phyloP scores from a whole-genome alignment of 768 basidiomycete genomes.

The Tulasnella sp. region DNA sequence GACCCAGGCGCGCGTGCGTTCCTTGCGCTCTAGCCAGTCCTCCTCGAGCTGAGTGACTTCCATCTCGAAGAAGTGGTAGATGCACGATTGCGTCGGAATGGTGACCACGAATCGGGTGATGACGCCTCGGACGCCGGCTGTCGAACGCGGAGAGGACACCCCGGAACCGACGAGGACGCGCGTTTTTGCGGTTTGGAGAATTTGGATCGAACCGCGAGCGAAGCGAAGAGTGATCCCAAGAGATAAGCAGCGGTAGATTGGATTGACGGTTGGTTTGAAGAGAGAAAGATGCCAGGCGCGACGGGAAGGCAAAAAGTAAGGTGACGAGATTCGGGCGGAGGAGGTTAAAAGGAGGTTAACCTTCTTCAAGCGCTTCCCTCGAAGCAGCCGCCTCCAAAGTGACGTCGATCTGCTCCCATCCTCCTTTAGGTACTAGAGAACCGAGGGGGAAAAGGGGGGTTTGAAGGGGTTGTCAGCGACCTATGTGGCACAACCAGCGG shows the following conservation, averaged over 20 bases:
- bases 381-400: slow-evolving; percentile 77
- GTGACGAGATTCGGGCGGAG: slow-evolving; percentile 12
- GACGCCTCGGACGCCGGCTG: slow-evolving; percentile 80
- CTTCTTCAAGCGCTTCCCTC: slow-evolving; percentile 92
- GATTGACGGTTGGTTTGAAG: slow-evolving; percentile 29
- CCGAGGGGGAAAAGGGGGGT: not conserved
- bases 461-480: not conserved
- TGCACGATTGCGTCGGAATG: slow-evolving; percentile 64
- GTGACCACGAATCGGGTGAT: slow-evolving; percentile 80
- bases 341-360: slow-evolving; percentile 43
- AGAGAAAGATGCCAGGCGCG: not conserved
- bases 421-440: slow-evolving; percentile 75
- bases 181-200: not conserved
- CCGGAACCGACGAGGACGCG: not conserved
- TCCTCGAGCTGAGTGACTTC: slow-evolving; percentile 66
- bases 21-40: slow-evolving; percentile 71
- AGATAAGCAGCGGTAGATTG: not conserved
- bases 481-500: not conserved
- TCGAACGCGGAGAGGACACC: slow-evolving; percentile 12
- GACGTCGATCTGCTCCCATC: slow-evolving; percentile 76
- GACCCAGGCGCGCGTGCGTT: slow-evolving; percentile 79
- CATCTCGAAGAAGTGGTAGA: slow-evolving; percentile 85
- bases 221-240: too few species aligned
- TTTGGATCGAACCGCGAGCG: not conserved
- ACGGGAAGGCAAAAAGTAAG: slow-evolving; percentile 16